Conservation (phyloP, 73 alveolate genomes). For the Paramecium bursaria region DNA sequence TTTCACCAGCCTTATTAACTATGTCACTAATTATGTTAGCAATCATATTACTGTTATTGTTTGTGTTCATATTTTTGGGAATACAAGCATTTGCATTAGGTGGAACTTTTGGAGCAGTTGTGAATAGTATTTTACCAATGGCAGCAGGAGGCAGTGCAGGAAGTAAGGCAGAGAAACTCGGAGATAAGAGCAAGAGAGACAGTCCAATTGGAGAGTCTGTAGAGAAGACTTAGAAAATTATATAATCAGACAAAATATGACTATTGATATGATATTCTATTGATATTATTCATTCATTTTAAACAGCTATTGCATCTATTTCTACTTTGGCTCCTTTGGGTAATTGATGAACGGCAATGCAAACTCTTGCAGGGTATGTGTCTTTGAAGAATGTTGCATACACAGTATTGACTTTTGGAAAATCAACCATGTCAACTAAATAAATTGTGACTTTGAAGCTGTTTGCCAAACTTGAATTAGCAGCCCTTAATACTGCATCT, state of each 20-base stretch:
- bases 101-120: constrained; percentile 66
- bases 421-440: constrained; percentile 78
- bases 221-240: constrained; percentile 41
- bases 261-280: no score
- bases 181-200: constrained; percentile 20
- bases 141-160: constrained; percentile 68
- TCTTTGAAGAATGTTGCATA: constrained; percentile 74
- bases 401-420: constrained; percentile 75
- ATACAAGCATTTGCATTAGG: constrained; percentile 67
- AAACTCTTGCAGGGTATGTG: constrained; percentile 80
- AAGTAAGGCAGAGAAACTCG: constrained; percentile 31
- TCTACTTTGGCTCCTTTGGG: constrained; percentile 79
- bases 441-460: constrained; percentile 72
- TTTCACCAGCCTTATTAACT: constrained; percentile 64
- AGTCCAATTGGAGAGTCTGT: constrained; percentile 55
- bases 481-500: constrained; percentile 44
- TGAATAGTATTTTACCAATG: constrained; percentile 57
- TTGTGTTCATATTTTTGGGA: constrained; percentile 62
- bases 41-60: constrained; percentile 43
- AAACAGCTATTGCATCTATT: constrained; percentile 72
- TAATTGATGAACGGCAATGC: constrained; percentile 78
- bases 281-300: no score
- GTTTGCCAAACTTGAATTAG: constrained; percentile 54
- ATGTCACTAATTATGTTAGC: constrained; percentile 38
- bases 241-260: constrained; percentile 45